A percentile compares a stretch with the other conserved stretches of the same genome.
Evolutionary conservation across 371 early-diverging fungal genomes (phyloP).

Genomic region (Haplosporangium sp.): DNA sequence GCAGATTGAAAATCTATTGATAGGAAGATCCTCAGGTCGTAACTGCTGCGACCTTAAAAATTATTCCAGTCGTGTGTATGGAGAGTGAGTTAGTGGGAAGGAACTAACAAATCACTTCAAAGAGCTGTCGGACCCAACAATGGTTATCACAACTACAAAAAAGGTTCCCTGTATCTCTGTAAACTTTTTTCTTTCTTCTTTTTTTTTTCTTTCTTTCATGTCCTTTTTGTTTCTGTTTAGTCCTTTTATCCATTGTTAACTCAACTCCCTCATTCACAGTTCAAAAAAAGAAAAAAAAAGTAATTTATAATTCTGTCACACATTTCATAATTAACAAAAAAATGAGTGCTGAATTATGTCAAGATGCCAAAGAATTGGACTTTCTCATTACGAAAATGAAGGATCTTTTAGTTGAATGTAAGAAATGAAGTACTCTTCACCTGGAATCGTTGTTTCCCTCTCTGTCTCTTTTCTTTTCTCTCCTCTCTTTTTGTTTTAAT

Average conservation of each 20-base stretch:
- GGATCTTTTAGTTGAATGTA: constrained; percentile 54
- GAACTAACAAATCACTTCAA: not conserved
- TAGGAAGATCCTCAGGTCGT: not conserved
- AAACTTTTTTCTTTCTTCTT: not conserved
- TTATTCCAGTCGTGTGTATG: not conserved
- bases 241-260: not conserved
- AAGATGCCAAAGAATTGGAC: constrained; percentile 55
- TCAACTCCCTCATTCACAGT: not conserved
- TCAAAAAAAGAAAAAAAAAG: constrained; percentile 2
- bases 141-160: not conserved
- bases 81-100: too few species aligned
- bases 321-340: constrained; percentile 5
- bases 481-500: constrained; percentile 3
- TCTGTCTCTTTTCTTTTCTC: not conserved
- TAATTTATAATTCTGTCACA: not conserved
- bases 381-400: constrained; percentile 55
- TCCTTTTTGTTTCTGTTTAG: not conserved
- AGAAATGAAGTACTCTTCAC: not conserved
- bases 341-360: constrained; percentile 27
- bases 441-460: not conserved
- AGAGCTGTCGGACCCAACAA: not conserved
- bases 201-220: not conserved
- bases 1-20: not conserved
- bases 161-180: not conserved
- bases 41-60: not conserved